phyloP scores from a whole-genome alignment of 2,329 filamentous ascomycete genomes.

The Claviceps purpurea region DNA sequence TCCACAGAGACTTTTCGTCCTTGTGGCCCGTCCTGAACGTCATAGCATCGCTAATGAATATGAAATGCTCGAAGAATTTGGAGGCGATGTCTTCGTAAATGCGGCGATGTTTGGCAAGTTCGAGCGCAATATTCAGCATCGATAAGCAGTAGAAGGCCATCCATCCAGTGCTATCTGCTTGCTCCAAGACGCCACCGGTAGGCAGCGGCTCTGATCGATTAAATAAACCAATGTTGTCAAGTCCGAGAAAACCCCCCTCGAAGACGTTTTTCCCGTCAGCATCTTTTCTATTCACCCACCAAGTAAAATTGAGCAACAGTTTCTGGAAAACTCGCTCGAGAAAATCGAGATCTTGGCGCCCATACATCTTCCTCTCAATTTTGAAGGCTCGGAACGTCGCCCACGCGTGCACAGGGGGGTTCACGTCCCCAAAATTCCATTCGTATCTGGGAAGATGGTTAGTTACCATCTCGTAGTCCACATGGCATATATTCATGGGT shows the following conservation, averaged over 20 bases:
- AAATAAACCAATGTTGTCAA: conserved; percentile 96
- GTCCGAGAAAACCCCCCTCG: conserved; percentile 85
- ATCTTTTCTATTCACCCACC: conserved; percentile 98
- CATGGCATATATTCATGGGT: background rate
- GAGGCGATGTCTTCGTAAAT: conserved; percentile 95
- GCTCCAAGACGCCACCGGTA: conserved; percentile 84
- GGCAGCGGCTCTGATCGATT: conserved; percentile 92
- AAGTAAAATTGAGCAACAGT: conserved; percentile 88
- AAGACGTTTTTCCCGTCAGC: conserved; percentile 92
- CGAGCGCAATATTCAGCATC: conserved; percentile 94
- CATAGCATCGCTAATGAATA: conserved; percentile 97
- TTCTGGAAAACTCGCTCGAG: conserved; percentile 95
- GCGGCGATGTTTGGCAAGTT: conserved; percentile 86
- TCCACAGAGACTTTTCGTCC: conserved; percentile 81
- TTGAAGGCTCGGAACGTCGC: conserved; percentile 93
- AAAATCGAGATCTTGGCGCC: conserved; percentile 87
- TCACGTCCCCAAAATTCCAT: conserved; percentile 97
- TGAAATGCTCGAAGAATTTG: conserved; percentile 98
- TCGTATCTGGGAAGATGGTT: conserved; percentile 45
- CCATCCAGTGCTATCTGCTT: conserved; percentile 96
- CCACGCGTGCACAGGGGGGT: conserved; percentile 94
- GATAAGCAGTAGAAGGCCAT: conserved; percentile 96
- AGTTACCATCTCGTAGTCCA: background rate
- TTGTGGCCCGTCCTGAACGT: conserved; percentile 58
- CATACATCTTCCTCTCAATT: conserved; percentile 95